phyloP scores from a whole-genome alignment of 208 protist genomes.

The Phytomonas sp. region DNA sequence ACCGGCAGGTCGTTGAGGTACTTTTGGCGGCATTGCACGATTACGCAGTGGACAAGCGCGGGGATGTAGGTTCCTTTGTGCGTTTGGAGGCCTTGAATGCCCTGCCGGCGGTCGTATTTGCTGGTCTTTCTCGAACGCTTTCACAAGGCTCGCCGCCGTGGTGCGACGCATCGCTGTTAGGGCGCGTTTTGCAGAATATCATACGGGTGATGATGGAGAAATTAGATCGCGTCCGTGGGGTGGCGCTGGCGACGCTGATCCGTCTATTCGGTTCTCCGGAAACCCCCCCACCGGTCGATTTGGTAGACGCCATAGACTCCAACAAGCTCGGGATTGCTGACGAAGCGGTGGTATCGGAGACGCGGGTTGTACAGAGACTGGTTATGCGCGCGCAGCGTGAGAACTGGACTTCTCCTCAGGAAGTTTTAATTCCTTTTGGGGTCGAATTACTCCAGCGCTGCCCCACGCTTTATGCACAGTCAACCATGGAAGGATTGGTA shows the following conservation, averaged over 20 bases:
- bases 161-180: constrained; percentile 12
- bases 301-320: not conserved
- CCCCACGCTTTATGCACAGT: constrained; percentile 28
- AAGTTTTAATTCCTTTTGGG: constrained; percentile 36
- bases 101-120: constrained; percentile 41
- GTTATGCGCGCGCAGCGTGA: constrained; percentile 1
- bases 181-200: constrained; percentile 45
- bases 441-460: constrained; percentile 35
- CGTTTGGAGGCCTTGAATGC: constrained; percentile 81
- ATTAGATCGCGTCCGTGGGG: constrained; percentile 83
- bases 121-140: constrained; percentile 17
- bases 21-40: constrained; percentile 75
- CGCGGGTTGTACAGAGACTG: not conserved
- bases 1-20: constrained; percentile 28
- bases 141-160: constrained; percentile 4
- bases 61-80: constrained; percentile 97
- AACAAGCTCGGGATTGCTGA: not conserved
- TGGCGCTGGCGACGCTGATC: constrained; percentile 33
- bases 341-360: not conserved
- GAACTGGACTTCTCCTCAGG: constrained; percentile 10
- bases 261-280: constrained; percentile 18
- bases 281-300: not conserved
- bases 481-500: constrained; percentile 73
- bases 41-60: constrained; percentile 93
- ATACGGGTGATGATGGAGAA: constrained; percentile 87